Evolutionary conservation across 129 eudicot genomes (phyloP), one percentile per base, ranked within the genome.

Genomic region (Chrysanthemum lavandulifolium): DNA sequence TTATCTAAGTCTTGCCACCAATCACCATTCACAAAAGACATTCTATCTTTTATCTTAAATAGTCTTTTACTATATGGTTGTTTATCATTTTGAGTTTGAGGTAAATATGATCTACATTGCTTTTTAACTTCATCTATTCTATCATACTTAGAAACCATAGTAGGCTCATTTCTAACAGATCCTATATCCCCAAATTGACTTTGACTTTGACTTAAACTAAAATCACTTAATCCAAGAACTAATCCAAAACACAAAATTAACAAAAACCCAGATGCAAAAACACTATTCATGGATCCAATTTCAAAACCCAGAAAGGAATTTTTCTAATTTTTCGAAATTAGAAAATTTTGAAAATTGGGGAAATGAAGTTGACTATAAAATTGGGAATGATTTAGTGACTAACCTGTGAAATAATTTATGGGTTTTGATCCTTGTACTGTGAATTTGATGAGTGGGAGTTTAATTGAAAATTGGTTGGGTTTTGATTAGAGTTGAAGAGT

Each of bases 1-100:
- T 81, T 83, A 79, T 65, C 82, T 7, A 76, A 69, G 29, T 81
- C 86, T 40, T 92, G 97, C 86, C 85, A 85, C 97, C 97, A 92
- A 85, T 92, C 97, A 63, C 97, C 97, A 82, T 89, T 92, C 29
- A 83, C 13, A 73, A 92, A 89, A 23, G 93, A 82, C 9, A 92
- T 80, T 33, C 74, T 86, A 47, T 91, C 82, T 69, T 82, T 89
- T 0, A 92, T 53, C 64, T 78, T 73, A 67, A 49, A 77, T 10
- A 85, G 51, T 61, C 82, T 72, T 76, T 82, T 71, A 16, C 85
- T 87, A 74, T 73, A 80, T 15, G 87, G 82, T 73, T 80, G 83
- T 73, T 78, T 48, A 13, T 85, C 81, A 13, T 85, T 83, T 63
- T 85, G 47, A 40, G 87, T 86, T 67, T 80, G 79, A 54, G 82